phyloP scores from a whole-genome alignment of 75 land plant genomes.

The Picea glauca region DNA sequence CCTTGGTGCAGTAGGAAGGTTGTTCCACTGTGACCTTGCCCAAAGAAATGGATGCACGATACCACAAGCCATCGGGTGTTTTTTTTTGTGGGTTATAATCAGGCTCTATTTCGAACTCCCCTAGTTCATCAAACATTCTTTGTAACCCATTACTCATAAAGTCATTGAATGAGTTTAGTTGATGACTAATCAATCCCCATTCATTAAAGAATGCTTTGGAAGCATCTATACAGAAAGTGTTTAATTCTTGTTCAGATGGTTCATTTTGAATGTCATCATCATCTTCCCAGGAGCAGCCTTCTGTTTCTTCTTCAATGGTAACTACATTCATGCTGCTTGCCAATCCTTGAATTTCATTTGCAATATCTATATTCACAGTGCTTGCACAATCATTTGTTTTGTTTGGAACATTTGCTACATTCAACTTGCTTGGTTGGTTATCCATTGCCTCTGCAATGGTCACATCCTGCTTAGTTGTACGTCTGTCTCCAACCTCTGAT shows the following conservation, averaged over 20 bases:
- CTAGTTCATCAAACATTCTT: conserved; percentile 51
- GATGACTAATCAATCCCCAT: conserved; percentile 73
- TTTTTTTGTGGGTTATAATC: conserved; percentile 44
- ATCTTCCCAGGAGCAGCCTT: too few relatives aligned
- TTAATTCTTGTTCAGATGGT: conserved; percentile 6
- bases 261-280: neutral
- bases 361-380: too few relatives aligned
- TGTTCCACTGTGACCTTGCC: conserved; percentile 58
- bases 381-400: too few relatives aligned
- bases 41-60: conserved; percentile 49
- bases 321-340: too few relatives aligned
- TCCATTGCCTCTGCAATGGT: too few relatives aligned
- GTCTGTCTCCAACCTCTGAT: too few relatives aligned
- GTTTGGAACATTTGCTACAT: too few relatives aligned
- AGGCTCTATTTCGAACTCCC: conserved; percentile 40
- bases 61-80: conserved; percentile 36
- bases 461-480: too few relatives aligned
- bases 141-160: conserved; percentile 60
- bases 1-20: conserved; percentile 36
- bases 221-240: conserved; percentile 44
- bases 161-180: conserved; percentile 74
- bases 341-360: too few relatives aligned
- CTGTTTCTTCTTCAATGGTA: too few relatives aligned
- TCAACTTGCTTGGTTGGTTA: too few relatives aligned
- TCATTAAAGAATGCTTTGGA: conserved; percentile 55